Base-by-base conservation (phyloP, 192 early-diverging fungal species). In the Dissophora ornata region DNA sequence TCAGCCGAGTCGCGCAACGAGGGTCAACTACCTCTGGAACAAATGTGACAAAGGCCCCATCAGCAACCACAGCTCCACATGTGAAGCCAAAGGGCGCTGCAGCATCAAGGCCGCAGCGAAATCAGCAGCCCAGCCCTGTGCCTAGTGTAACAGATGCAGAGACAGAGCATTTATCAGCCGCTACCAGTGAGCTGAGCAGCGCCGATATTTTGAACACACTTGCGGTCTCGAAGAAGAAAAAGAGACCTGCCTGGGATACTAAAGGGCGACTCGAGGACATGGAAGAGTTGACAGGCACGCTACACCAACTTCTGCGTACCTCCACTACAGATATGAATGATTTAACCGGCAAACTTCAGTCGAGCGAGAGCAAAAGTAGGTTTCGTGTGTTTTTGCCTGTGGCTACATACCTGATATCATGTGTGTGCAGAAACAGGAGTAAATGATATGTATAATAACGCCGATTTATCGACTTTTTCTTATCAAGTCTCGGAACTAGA, bases 241-340 rank as follows among this genome's bases (percentile, higher is more conserved):
- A 92, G 71, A 42, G 90, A 29, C 69, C 90, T 16, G 90, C 90
- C 13, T 92, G 87, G 86, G 90, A 92, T 62, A 84, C 88, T 0
- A 92, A 92, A 61, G 94, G 94, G 2, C 85, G 93, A n/a, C 79
- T 96, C 5, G 81, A 89, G 58, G 94, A 96, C 79, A 84, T 94
- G 80, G 92, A 96, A 67, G 62, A 71, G 32, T 22, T 71, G n/a
- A 54, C 65, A 7, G 48, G 59, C 10, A 55, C 64, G 29, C 82
- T 93, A 69, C 80, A 82, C 28, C 71, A 84, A 26, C 84, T 84
- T 38, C 61, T 82, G 15, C 83, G 80, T 36, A 86, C 79, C 0
- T 79, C 86, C 4, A 66, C 69, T 47, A 82, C 68, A 41, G 82
- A 79, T 29, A 85, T 85, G 74, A 82, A 64, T 22, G 85, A 81